Evolutionary conservation across 352 stramenopile species (phyloP).

Genomic region (Phytophthora citrophthora): DNA sequence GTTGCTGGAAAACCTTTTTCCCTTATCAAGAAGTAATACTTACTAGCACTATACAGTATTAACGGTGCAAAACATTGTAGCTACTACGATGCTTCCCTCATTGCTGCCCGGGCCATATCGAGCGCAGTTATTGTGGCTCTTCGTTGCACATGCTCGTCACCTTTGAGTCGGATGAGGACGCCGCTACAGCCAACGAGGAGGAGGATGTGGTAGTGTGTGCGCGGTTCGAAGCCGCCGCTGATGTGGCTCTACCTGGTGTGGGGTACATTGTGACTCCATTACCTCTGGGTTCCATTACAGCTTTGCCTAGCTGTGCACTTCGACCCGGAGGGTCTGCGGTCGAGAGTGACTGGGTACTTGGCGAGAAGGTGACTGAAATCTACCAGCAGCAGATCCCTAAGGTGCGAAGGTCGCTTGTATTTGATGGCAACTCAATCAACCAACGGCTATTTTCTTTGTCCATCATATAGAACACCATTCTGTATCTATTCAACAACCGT

Average conservation of each 20-base stretch:
- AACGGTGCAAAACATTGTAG: neutral
- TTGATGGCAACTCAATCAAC: neutral
- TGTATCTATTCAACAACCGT: conserved; percentile 48
- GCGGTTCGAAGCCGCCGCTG: conserved; percentile 30
- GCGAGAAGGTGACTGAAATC: conserved; percentile 24
- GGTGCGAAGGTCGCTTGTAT: conserved; percentile 12
- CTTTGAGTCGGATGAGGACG: conserved; percentile 5
- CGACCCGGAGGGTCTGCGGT: neutral
- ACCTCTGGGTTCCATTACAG: conserved; percentile 4
- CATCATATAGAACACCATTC: conserved; percentile 28
- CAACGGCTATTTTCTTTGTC: too few species aligned
- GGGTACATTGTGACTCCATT: conserved; percentile 2
- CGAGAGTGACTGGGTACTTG: conserved; percentile 34
- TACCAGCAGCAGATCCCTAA: conserved; percentile 30
- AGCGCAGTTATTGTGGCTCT: conserved; percentile 43
- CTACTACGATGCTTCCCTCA: conserved; percentile 46
- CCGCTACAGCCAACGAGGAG: neutral
- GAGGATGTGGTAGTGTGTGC: conserved; percentile 34
- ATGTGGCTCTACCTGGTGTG: neutral
- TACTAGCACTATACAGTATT: too few species aligned
- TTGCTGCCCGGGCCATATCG: conserved; percentile 40
- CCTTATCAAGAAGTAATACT: neutral
- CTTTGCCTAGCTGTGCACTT: neutral
- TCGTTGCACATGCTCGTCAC: conserved; percentile 32
- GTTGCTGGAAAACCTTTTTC: neutral